These are phyloP conservation scores for Scytalidium sp. DNA, from an alignment of 2,329 filamentous ascomycete species.

Conservation along the genomic window DNA sequence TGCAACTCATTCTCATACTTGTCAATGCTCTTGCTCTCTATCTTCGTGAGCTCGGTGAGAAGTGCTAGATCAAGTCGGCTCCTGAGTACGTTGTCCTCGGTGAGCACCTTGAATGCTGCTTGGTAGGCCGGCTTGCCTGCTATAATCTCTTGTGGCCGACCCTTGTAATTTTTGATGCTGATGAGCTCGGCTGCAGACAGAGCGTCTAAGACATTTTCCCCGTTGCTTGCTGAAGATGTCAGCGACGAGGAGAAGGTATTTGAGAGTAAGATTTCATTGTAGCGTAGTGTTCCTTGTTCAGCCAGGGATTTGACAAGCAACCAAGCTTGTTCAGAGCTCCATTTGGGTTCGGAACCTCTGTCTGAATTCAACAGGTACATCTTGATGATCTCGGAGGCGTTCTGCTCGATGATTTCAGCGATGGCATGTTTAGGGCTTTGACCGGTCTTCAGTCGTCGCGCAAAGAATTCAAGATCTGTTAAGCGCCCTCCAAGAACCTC, in stretches of 20 bases:
- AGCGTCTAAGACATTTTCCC: slow-evolving; percentile 73
- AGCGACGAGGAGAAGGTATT: slow-evolving; percentile 66
- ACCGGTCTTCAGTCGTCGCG: slow-evolving; percentile 83
- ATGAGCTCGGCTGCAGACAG: slow-evolving; percentile 87
- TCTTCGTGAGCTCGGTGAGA: slow-evolving; percentile 64
- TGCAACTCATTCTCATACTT: slow-evolving; percentile 77
- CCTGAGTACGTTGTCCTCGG: slow-evolving; percentile 68
- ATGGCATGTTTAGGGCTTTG: slow-evolving; percentile 80
- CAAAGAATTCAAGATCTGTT: slow-evolving; percentile 93
- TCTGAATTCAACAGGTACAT: slow-evolving; percentile 73
- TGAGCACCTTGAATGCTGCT: slow-evolving; percentile 73
- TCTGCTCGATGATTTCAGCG: slow-evolving; percentile 83
- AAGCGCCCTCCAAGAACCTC: slow-evolving; percentile 81
- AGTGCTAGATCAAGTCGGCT: slow-evolving; percentile 72
- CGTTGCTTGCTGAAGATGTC: slow-evolving; percentile 48
- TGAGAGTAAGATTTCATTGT: slow-evolving; percentile 80
- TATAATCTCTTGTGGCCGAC: slow-evolving; percentile 73
- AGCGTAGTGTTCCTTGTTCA: slow-evolving; percentile 64
- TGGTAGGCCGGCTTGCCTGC: slow-evolving; percentile 85
- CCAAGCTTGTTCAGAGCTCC: slow-evolving; percentile 89
- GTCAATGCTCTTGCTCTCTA: slow-evolving; percentile 71
- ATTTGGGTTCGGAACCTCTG: slow-evolving; percentile 52
- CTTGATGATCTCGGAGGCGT: slow-evolving; percentile 85
- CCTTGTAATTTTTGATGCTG: slow-evolving; percentile 67
- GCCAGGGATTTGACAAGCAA: slow-evolving; percentile 78